phyloP scores from a whole-genome alignment of 257 asterid species.

The Ballota nigra region DNA sequence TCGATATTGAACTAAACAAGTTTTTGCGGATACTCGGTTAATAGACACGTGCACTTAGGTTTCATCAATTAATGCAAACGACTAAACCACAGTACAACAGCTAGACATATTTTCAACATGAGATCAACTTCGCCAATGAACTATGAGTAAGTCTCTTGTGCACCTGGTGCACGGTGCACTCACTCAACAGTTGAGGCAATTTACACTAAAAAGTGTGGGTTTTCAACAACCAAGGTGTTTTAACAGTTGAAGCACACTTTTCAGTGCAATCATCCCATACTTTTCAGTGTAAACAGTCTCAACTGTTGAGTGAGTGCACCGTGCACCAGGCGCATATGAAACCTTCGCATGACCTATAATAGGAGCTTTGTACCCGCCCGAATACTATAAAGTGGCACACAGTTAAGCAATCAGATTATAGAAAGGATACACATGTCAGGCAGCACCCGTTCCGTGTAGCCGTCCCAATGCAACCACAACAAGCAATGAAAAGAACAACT shows the following conservation, averaged over 20 bases:
- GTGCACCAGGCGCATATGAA: too few species aligned
- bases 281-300: too few species aligned
- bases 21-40: not conserved
- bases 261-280: too few species aligned
- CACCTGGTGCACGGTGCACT: too few species aligned
- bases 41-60: not conserved
- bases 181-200: too few species aligned
- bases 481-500: slow-evolving; percentile 63
- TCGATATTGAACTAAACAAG: not conserved
- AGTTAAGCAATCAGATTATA: not conserved
- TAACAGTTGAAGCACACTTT: too few species aligned
- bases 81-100: not conserved
- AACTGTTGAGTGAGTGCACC: too few species aligned
- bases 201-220: too few species aligned
- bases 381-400: not conserved
- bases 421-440: slow-evolving; percentile 85
- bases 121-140: not conserved
- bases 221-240: too few species aligned
- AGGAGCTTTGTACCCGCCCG: not conserved
- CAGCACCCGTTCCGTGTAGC: slow-evolving; percentile 80
- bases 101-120: not conserved
- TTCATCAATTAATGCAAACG: slow-evolving; percentile 4
- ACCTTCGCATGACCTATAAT: not conserved
- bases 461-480: slow-evolving; percentile 88
- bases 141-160: too few species aligned